These are phyloP conservation scores for Fraxinus platypoda DNA, from an alignment of 305 asterid species.

Conservation along the genomic window DNA sequence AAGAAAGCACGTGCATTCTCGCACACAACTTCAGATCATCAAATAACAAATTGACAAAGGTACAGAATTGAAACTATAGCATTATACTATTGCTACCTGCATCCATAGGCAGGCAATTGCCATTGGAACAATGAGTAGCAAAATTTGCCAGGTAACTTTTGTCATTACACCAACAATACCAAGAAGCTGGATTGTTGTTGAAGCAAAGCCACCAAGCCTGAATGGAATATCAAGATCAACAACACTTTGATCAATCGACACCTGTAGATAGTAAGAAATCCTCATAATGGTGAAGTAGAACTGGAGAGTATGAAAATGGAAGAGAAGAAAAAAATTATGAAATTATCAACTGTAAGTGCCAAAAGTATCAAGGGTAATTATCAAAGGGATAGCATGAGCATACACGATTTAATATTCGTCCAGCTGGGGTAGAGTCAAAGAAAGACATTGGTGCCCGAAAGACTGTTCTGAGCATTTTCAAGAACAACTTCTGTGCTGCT, in stretches of 20 bases:
- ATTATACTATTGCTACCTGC: slow-evolving; percentile 62
- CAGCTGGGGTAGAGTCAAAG: slow-evolving; percentile 98
- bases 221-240: slow-evolving; percentile 99
- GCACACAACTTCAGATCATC: not conserved
- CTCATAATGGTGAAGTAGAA: slow-evolving; percentile 21
- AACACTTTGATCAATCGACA: slow-evolving; percentile 95
- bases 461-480: slow-evolving; percentile 75
- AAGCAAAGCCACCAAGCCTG: slow-evolving; percentile 98
- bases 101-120: slow-evolving; percentile 98
- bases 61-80: not conserved
- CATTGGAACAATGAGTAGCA: slow-evolving; percentile 95
- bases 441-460: slow-evolving; percentile 97
- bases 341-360: slow-evolving; percentile 8
- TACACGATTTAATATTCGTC: slow-evolving; percentile 97
- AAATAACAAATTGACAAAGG: not conserved
- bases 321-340: slow-evolving; percentile 1
- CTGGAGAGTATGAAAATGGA: not conserved
- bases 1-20: not conserved
- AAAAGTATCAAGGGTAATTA: not conserved
- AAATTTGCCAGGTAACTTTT: slow-evolving; percentile 92
- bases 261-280: slow-evolving; percentile 56
- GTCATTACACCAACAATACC: slow-evolving; percentile 99
- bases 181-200: slow-evolving; percentile 94
- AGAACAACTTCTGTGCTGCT: slow-evolving; percentile 90
- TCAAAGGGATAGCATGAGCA: slow-evolving; percentile 28